Evolutionary conservation across 768 basidiomycete genomes (phyloP).

Genomic region (Lentinula edodes): DNA sequence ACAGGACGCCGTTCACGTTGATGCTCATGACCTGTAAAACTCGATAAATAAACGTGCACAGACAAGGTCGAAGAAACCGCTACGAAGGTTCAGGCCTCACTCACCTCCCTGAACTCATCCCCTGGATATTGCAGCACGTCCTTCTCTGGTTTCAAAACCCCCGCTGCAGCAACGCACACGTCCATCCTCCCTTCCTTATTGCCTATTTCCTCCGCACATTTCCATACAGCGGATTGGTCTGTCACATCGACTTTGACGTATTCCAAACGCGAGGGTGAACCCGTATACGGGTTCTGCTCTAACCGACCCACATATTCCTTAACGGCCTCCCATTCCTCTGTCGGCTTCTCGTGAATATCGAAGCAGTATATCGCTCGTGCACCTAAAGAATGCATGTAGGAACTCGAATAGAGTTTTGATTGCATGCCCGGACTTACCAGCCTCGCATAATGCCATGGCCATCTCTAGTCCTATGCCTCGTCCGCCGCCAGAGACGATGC

Average conservation of each 20-base stretch:
- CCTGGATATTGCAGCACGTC: slow-evolving; percentile 65
- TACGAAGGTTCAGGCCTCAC: slow-evolving; percentile 5
- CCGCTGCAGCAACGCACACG: slow-evolving; percentile 74
- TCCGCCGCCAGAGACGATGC: slow-evolving; percentile 59
- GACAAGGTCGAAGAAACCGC: neutral
- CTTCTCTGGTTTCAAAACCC: slow-evolving; percentile 53
- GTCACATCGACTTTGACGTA: slow-evolving; percentile 64
- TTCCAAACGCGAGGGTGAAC: slow-evolving; percentile 34
- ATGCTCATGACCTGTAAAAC: slow-evolving; percentile 53
- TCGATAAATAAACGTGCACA: neutral
- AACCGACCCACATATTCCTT: slow-evolving; percentile 45
- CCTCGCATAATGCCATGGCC: slow-evolving; percentile 69
- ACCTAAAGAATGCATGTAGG: slow-evolving; percentile 26
- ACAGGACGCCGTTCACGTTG: slow-evolving; percentile 61
- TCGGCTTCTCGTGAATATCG: slow-evolving; percentile 52
- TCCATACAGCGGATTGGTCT: slow-evolving; percentile 58
- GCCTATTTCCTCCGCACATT: slow-evolving; percentile 50
- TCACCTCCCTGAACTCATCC: slow-evolving; percentile 57
- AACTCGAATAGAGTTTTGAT: neutral
- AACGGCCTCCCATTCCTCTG: slow-evolving; percentile 52
- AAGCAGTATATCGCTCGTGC: slow-evolving; percentile 66
- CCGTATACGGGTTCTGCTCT: slow-evolving; percentile 11
- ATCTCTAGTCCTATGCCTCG: slow-evolving; percentile 80
- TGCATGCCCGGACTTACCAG: slow-evolving; percentile 11
- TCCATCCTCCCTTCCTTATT: slow-evolving; percentile 68